These are phyloP conservation scores for Marasmius tenuissimus DNA, from an alignment of 1,284 basidiomycete genomes.

Conservation along the genomic window DNA sequence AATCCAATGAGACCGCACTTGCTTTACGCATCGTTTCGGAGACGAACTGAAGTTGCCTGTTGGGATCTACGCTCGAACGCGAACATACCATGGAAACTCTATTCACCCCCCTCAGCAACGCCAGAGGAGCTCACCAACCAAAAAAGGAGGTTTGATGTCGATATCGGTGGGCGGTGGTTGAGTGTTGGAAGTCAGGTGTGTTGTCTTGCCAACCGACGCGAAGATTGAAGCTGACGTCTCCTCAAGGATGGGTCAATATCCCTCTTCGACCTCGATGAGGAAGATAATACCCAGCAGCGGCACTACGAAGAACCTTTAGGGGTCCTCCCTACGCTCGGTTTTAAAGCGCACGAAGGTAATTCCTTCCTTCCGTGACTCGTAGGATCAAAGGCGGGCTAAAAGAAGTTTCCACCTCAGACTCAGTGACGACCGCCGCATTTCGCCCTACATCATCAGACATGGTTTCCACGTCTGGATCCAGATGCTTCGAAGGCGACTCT, in stretches of 20 bases:
- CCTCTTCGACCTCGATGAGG: conserved; percentile 41
- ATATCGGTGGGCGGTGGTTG: conserved; percentile 69
- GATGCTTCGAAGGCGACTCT: conserved; percentile 46
- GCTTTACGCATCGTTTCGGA: conserved; percentile 78
- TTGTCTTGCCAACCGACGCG: conserved; percentile 7
- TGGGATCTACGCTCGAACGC: conserved; percentile 80
- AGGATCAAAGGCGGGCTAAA: not conserved
- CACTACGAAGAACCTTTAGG: conserved; percentile 12
- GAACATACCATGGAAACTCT: conserved; percentile 44
- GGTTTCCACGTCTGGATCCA: conserved; percentile 65
- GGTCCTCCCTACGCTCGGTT: conserved; percentile 27
- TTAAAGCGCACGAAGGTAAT: conserved; percentile 45
- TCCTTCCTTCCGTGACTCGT: not conserved
- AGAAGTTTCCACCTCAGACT: conserved; percentile 40
- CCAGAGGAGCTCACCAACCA: conserved; percentile 63
- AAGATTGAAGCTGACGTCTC: not conserved
- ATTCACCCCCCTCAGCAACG: conserved; percentile 21
- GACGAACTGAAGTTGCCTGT: conserved; percentile 61
- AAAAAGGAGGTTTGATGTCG: conserved; percentile 75
- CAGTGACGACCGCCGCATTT: conserved; percentile 62
- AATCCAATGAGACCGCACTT: conserved; percentile 72
- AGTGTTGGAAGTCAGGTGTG: conserved; percentile 72
- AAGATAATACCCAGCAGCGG: not conserved
- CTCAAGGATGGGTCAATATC: conserved; percentile 40
- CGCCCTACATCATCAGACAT: conserved; percentile 55